Evolutionary conservation across 768 basidiomycete genomes (phyloP), one percentile per base, ranked within the genome.

Genomic region (Panellus pusillus): DNA sequence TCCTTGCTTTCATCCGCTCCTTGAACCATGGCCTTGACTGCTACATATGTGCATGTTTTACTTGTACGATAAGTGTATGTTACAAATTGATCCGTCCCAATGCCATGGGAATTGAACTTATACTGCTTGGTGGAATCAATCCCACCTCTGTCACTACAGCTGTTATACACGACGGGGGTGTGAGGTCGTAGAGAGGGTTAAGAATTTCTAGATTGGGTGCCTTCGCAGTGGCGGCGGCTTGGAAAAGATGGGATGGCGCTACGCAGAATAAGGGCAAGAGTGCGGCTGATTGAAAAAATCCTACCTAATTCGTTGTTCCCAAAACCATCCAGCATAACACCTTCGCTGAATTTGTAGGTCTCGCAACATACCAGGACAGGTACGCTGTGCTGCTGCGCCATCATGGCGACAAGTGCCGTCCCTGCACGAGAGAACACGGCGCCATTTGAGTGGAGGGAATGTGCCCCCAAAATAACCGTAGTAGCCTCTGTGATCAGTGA

Each of bases 71-170:
- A 24, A 24, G 24, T 44, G 32, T 35, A 35, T 11, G 27, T 35
- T 71, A 82, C 58, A 81, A 57, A 31, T 62, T 75, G 12, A 72
- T 72, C 64, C 71, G 77, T 50, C 81, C 81, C 24, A 91, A 72
- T 1, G 90, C 89, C 50, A 88, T 74, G 15, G 88, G 86, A 68
- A 93, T 89, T 36, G 88, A 87, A 63, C 87, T 84, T 60, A 95
- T 91, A 57, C 92, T 92, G 61, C 87, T 93, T 0, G 94, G 92
- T 4, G 94, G 94, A 58, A 96, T 97, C 50, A 98, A 76, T 2
- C 96, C 96, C 40, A 95, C 94, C 72, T 99, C 97, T 3, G 96
- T 98, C 50, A 98, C 93, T 19, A 99, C 92, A 15, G 91, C 96
- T 1, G 97, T 96, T 58, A 99, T 94, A 66, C 84, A 89, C 17